Percentiles rank a stretch among this genome's conserved stretches.
Conservation (phyloP, 768 basidiomycete genomes). For the Tulasnella sp. region DNA sequence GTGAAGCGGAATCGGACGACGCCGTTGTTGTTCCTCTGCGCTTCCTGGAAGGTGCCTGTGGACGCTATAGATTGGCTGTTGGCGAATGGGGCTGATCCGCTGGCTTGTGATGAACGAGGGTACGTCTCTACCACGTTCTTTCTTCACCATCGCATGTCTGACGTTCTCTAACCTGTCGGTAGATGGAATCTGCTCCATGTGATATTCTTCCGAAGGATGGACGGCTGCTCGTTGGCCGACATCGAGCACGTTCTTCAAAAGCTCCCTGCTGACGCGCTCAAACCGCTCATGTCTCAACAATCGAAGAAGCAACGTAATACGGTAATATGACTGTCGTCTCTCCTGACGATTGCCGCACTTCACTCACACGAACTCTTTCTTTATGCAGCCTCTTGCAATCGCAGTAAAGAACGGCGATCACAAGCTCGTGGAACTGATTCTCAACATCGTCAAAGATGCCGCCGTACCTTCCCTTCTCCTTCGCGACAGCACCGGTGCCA, state of each 20-base stretch:
- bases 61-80: conserved; percentile 42
- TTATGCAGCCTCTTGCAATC: conserved; percentile 17
- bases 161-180: neutral
- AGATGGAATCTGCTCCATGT: neutral
- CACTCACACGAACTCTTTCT: neutral
- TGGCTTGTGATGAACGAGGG: conserved; percentile 36
- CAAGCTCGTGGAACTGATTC: conserved; percentile 23
- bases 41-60: conserved; percentile 19
- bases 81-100: conserved; percentile 34
- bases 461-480: conserved; percentile 23
- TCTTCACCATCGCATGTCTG: neutral
- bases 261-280: conserved; percentile 39
- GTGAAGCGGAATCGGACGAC: conserved; percentile 26
- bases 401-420: conserved; percentile 32
- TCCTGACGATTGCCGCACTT: neutral
- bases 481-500: conserved; percentile 40
- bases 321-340: conserved; percentile 24
- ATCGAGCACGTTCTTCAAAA: neutral
- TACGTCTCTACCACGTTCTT: conserved; percentile 21
- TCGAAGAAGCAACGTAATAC: conserved; percentile 38
- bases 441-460: conserved; percentile 17
- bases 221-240: neutral
- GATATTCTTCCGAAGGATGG: neutral
- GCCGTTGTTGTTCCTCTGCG: conserved; percentile 34
- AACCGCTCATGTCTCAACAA: conserved; percentile 34